Percentiles rank a stretch among this genome's conserved stretches.
phyloP scores from a whole-genome alignment of 2,329 filamentous ascomycete species.

The Fusarium decemcellulare region DNA sequence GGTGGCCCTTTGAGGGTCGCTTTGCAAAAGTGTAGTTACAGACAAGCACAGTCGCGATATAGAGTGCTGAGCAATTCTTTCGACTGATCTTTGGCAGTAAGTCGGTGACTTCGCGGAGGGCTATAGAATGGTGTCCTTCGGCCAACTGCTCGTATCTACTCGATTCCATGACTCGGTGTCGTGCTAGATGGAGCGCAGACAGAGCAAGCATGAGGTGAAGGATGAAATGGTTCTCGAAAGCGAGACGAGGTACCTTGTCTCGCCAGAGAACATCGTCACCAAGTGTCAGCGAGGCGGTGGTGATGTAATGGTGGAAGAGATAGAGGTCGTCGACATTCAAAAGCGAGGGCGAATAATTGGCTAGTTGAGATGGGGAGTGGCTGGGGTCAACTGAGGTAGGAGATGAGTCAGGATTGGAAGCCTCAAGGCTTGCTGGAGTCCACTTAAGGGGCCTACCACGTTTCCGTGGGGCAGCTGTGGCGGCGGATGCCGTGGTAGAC shows the following conservation, averaged over 20 bases:
- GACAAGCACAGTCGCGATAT: neutral
- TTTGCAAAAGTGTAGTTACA: conserved; percentile 4
- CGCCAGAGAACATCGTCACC: neutral
- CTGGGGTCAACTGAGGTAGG: neutral
- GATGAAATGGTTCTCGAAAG: neutral
- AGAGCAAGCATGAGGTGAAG: neutral
- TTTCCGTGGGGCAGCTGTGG: neutral
- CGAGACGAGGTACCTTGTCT: neutral
- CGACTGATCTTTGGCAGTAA: neutral
- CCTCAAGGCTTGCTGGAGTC: neutral
- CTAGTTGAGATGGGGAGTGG: neutral
- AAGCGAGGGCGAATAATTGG: too few species aligned
- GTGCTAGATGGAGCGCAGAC: neutral
- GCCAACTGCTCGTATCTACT: neutral
- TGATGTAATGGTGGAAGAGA: neutral
- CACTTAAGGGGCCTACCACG: conserved; percentile 1
- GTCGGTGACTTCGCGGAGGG: neutral
- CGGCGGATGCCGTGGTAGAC: neutral
- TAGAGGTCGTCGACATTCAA: neutral
- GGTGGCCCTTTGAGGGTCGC: neutral
- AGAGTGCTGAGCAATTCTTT: neutral
- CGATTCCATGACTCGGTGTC: neutral
- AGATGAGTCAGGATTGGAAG: neutral
- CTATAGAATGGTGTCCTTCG: neutral
- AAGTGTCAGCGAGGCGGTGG: neutral